Percentiles rank a stretch among this genome's conserved stretches.
These are phyloP conservation scores for Neodidymelliopsis sp. DNA, from an alignment of 2,329 filamentous ascomycete species.

Conservation along the genomic window DNA sequence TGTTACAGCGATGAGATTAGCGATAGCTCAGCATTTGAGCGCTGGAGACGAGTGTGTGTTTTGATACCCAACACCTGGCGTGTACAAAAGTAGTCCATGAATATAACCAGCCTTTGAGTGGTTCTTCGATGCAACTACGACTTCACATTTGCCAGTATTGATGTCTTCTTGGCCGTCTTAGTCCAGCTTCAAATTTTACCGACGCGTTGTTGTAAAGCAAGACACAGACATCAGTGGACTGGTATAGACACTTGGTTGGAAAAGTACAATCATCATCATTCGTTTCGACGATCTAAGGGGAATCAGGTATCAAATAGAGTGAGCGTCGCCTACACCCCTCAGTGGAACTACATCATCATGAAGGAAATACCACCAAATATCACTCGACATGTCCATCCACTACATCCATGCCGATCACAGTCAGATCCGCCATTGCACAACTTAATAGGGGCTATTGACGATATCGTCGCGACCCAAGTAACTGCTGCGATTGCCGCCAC, in stretches of 20 bases:
- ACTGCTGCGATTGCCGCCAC: slow-evolving; percentile 61
- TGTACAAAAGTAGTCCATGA: slow-evolving; percentile 4
- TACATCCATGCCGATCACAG: background rate
- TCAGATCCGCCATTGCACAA: background rate
- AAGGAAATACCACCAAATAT: background rate
- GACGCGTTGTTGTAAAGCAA: too few relatives aligned
- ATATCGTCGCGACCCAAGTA: slow-evolving; percentile 83
- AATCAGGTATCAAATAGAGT: slow-evolving; percentile 15
- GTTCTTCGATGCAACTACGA: too few relatives aligned
- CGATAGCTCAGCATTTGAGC: slow-evolving; percentile 1
- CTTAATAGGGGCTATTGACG: slow-evolving; percentile 73
- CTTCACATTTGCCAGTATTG: too few relatives aligned
- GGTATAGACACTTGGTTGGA: too few relatives aligned
- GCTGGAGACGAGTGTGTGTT: too few relatives aligned
- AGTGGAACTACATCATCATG: slow-evolving; percentile 1
- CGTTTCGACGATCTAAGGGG: slow-evolving; percentile 12
- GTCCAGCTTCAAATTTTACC: too few relatives aligned
- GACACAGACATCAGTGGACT: too few relatives aligned
- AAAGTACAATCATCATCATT: slow-evolving; percentile 8
- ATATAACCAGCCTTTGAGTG: too few relatives aligned
- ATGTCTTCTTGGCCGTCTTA: too few relatives aligned
- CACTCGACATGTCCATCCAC: background rate
- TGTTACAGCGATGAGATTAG: too few relatives aligned
- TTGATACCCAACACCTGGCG: slow-evolving; percentile 4
- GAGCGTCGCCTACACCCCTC: slow-evolving; percentile 5